Percentiles rank a stretch among this genome's conserved stretches.
These are phyloP conservation scores for Sesbania bispinosa DNA, from an alignment of 306 rosid genomes.

Conservation along the genomic window DNA sequence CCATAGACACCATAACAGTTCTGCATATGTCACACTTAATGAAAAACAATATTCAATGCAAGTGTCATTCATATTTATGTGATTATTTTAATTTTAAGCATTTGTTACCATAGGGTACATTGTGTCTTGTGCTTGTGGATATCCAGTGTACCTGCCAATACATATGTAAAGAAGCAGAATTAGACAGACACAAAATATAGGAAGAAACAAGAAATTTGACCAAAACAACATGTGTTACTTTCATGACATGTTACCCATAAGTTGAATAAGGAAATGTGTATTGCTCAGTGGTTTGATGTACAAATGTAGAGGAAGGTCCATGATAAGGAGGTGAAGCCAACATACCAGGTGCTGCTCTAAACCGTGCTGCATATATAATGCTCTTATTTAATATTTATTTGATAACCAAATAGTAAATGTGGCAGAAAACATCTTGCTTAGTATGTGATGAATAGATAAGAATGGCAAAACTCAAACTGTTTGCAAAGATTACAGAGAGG, in stretches of 20 bases:
- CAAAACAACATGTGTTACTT: no score
- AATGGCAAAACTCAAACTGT: no score
- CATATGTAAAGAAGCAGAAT: neutral
- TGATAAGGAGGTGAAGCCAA: slow-evolving; percentile 62
- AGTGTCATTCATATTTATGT: neutral
- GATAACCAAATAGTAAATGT: no score
- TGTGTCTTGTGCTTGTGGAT: slow-evolving; percentile 72
- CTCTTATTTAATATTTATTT: no score
- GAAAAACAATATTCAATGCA: no score
- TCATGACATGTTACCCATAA: slow-evolving; percentile 61
- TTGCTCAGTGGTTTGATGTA: slow-evolving; percentile 68
- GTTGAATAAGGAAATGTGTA: slow-evolving; percentile 77
- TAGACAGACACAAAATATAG: neutral
- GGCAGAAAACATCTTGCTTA: no score
- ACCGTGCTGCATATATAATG: slow-evolving; percentile 49
- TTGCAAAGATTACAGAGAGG: neutral
- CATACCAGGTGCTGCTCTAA: slow-evolving; percentile 60
- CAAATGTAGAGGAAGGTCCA: slow-evolving; percentile 61
- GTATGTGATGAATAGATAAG: no score
- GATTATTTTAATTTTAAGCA: neutral
- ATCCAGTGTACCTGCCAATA: slow-evolving; percentile 67
- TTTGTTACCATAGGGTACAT: slow-evolving; percentile 60
- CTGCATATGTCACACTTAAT: slow-evolving; percentile 40
- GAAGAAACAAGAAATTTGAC: no score
- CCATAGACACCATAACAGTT: slow-evolving; percentile 77